Evolutionary conservation across 2,329 filamentous ascomycete genomes (phyloP), one percentile per base, ranked within the genome.

Genomic region (Colletotrichum higginsianum): DNA sequence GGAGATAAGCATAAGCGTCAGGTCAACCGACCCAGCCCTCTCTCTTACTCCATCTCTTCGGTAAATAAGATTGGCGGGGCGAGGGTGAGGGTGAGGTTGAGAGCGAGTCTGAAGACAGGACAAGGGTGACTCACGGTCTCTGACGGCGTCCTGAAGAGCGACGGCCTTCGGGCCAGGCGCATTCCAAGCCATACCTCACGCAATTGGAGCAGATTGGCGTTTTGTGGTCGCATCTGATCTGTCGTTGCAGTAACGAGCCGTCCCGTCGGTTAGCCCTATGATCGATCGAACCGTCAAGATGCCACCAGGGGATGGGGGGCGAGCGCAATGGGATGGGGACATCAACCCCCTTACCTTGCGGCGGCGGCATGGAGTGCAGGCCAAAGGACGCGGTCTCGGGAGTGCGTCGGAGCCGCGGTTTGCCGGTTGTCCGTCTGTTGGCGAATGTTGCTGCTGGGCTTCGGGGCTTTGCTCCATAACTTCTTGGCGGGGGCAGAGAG

Each of bases 361-460:
- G 68, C 68, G 68, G 58, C 68, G 68, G 56, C 68, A 71, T 68
- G 68, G 68, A 68, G 68, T 71, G 65, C 68, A 71, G 57, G 68
- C 68, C 65, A 71, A 63, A 46, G 65, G 68, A 52, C 68, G 68
- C 65, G 68, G 65, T 49, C 68, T 71, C 68, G 68, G 68, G 60
- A 71, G 65, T 68, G 68, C 65, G 65, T 71, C 68, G 68, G 68
- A 68, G 65, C 52, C 58, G 68, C 50, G 58, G 52, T 68, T 71
- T 21, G 68, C 65, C 65, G 68, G 52, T 63, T 71, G 68, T 71
- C 68, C 68, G 68, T 71, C 68, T 63, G 58, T 46, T 44, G 68
- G 65, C 57, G 68, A 68, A n/a, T 56, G 30, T n/a, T 56, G 30
- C 21, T 68, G 65, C 30, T 68, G 65, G 38, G 65, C 58, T 68